Base-by-base conservation (phyloP, 192 early-diverging fungal genomes). In the Pilaira anomala region DNA sequence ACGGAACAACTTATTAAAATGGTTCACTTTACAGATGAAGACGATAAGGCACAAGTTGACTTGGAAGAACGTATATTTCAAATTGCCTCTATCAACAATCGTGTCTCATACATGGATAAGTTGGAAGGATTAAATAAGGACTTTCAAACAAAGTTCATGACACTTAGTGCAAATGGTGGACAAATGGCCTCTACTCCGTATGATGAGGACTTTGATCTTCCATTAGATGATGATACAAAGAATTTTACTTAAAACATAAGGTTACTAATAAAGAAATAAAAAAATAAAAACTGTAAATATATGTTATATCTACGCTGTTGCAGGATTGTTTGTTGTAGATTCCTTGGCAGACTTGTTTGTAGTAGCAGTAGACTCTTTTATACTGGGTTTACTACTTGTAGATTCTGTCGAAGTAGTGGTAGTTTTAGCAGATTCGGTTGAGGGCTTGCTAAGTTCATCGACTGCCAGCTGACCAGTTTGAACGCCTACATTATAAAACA, bases 1-100 rank as follows among this genome's bases (percentile, higher is more conserved):
- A 65, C 66, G 21, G 71, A 77, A 19, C 77, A 77, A 19, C 63
- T 57, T 25, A 77, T 75, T n/a, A 75, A 73, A 16, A 88, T 89
- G 87, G 87, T 93, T 4, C 82, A 75, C 11, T 93, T 93, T 75
- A 72, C 85, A 25, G 89, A 92, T 48, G 52, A 75, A 39, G 78
- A 48, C 60, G 68, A 45, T 80, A 74, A 51, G 56, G 74, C 84
- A 78, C 16, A 74, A 76, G 52, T 44, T 63, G 14, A 48, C 33
- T 58, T 58, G 36, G 76, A 86, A 22, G 61, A 67, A 1, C 68
- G 78, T 29, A 80, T 87, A 30, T 61, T 73, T 33, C 21, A n/a
- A 13, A 67, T 64, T 2, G 60, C 71, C 6, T 14, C 36, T 40
- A 24, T 85, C 4, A 63, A 60, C 24, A 51, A 78, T 18, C 55